phyloP scores from a whole-genome alignment of 192 early-diverging fungal species.

The Coemansia sp. region DNA sequence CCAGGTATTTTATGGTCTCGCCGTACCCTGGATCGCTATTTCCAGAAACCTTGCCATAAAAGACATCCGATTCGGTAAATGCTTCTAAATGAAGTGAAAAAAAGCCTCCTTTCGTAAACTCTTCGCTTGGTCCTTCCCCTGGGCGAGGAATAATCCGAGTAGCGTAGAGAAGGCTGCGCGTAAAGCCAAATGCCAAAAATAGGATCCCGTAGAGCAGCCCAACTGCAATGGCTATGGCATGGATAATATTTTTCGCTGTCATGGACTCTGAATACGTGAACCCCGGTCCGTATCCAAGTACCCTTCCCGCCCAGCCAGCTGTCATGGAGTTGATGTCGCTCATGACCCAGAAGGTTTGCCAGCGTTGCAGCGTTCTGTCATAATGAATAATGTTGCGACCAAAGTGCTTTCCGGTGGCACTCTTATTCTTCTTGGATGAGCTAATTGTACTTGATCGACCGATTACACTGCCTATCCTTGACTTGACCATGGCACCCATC shows the following conservation, averaged over 20 bases:
- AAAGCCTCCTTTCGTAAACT: slow-evolving; percentile 53
- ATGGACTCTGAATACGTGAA: slow-evolving; percentile 68
- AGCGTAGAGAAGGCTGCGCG: slow-evolving; percentile 52
- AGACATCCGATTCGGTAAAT: slow-evolving; percentile 16
- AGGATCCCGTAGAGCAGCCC: slow-evolving; percentile 35
- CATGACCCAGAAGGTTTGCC: slow-evolving; percentile 56
- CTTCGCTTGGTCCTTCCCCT: slow-evolving; percentile 71
- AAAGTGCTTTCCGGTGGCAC: background rate
- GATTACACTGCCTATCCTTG: background rate
- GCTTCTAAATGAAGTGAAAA: slow-evolving; percentile 46
- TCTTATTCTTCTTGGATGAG: background rate
- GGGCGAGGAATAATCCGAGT: slow-evolving; percentile 60
- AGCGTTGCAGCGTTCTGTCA: slow-evolving; percentile 41
- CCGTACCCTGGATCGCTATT: slow-evolving; percentile 79
- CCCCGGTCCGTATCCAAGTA: slow-evolving; percentile 54
- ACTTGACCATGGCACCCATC: slow-evolving; percentile 17
- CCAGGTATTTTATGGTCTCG: slow-evolving; percentile 76
- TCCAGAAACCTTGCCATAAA: slow-evolving; percentile 52
- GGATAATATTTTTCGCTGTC: slow-evolving; percentile 45
- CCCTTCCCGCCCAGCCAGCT: slow-evolving; percentile 23
- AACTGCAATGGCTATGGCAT: slow-evolving; percentile 50
- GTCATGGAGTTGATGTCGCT: slow-evolving; percentile 32
- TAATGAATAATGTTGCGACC: slow-evolving; percentile 38
- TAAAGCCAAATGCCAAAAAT: slow-evolving; percentile 46
- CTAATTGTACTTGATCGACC: no score